Percentiles rank a stretch among this genome's conserved stretches.
Evolutionary conservation across 257 asterid genomes (phyloP).

Genomic region (Nyctanthes arbortristis): DNA sequence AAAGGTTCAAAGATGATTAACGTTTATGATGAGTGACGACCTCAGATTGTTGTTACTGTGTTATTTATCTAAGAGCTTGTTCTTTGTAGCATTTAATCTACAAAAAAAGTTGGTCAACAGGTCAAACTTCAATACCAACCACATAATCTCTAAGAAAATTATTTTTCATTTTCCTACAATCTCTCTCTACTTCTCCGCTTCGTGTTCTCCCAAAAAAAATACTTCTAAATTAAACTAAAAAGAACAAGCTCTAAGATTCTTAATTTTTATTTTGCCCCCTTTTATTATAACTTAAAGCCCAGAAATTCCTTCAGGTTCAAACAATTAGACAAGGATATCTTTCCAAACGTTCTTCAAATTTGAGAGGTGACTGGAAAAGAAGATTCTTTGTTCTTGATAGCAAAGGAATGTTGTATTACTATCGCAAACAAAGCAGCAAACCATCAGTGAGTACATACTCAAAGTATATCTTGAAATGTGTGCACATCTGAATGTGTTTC

Average conservation of each 20-base stretch:
- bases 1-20: slow-evolving; percentile 53
- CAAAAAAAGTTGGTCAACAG: no score
- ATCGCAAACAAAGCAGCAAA: slow-evolving; percentile 93
- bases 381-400: slow-evolving; percentile 99
- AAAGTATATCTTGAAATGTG: slow-evolving; percentile 5
- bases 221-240: no score
- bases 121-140: no score
- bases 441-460: slow-evolving; percentile 79
- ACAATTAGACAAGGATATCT: slow-evolving; percentile 99
- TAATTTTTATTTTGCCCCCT: no score
- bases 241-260: no score
- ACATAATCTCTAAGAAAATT: no score
- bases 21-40: slow-evolving; percentile 21
- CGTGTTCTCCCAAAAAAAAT: no score
- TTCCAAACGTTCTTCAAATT: slow-evolving; percentile 88
- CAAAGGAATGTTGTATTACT: slow-evolving; percentile 97
- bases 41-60: slow-evolving; percentile 3
- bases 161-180: no score
- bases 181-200: no score
- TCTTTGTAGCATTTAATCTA: no score
- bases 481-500: neutral
- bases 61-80: no score
- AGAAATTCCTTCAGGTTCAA: slow-evolving; percentile 74
- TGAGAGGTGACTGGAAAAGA: slow-evolving; percentile 99
- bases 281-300: slow-evolving; percentile 28